A percentile compares a stretch with the other conserved stretches of the same genome.
phyloP scores from a whole-genome alignment of 148 eudicot genomes.

The Silene latifolia region DNA sequence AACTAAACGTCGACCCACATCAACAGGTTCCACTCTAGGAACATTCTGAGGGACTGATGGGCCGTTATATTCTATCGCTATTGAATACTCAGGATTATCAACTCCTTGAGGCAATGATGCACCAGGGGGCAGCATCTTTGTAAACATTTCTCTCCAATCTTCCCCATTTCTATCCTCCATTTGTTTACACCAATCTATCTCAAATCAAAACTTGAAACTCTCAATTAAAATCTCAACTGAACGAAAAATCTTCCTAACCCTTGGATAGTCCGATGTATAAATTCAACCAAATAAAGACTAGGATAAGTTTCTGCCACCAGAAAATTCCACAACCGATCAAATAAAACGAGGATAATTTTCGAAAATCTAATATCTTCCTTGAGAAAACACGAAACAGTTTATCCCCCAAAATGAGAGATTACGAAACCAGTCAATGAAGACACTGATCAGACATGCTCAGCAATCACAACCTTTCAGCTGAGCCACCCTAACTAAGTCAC shows the following conservation, averaged over 20 bases:
- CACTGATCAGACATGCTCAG: conserved; percentile 13
- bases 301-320: conserved; percentile 2
- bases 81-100: conserved; percentile 67
- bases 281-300: conserved; percentile 5
- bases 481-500: not conserved
- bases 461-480: conserved; percentile 3
- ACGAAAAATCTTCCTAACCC: conserved; percentile 7
- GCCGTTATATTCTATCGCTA: conserved; percentile 79
- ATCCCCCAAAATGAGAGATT: not conserved
- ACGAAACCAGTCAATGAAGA: conserved; percentile 19
- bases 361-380: not conserved
- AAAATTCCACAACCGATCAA: too few species aligned
- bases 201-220: not conserved
- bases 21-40: conserved; percentile 86
- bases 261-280: not conserved
- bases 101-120: conserved; percentile 55
- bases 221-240: not conserved
- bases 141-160: conserved; percentile 64
- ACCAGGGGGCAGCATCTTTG: conserved; percentile 87
- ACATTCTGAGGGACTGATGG: conserved; percentile 64
- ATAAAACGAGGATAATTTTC: not conserved
- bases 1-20: conserved; percentile 41
- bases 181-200: conserved; percentile 21
- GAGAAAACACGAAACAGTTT: not conserved
- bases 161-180: conserved; percentile 52